Conservation (phyloP, 352 stramenopile genomes). For the Phytophthora syringae region DNA sequence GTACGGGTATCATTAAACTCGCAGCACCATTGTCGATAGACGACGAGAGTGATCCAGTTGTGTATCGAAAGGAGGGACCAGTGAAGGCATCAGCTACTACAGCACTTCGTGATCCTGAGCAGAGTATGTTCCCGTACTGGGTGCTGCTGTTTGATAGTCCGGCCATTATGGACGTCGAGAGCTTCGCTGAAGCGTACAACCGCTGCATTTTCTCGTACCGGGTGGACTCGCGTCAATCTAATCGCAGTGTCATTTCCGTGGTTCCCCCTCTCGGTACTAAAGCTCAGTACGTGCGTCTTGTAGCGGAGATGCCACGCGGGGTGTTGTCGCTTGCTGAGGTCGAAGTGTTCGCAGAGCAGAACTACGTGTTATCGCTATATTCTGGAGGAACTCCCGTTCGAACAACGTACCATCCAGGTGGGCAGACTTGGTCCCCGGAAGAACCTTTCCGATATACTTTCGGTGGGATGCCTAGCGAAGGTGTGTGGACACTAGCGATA, state of each 20-base stretch:
- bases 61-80: slow-evolving; percentile 40
- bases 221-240: slow-evolving; percentile 33
- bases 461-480: slow-evolving; percentile 51
- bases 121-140: slow-evolving; percentile 82
- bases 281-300: slow-evolving; percentile 71
- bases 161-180: slow-evolving; percentile 63
- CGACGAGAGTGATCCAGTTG: slow-evolving; percentile 49
- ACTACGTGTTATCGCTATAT: slow-evolving; percentile 67
- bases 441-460: slow-evolving; percentile 67
- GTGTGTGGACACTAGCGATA: slow-evolving; percentile 66
- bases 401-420: slow-evolving; percentile 50
- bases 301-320: slow-evolving; percentile 45
- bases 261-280: slow-evolving; percentile 50
- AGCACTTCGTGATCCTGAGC: slow-evolving; percentile 16
- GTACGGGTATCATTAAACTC: slow-evolving; percentile 43
- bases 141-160: slow-evolving; percentile 76
- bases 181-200: slow-evolving; percentile 54
- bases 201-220: slow-evolving; percentile 55
- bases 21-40: slow-evolving; percentile 44
- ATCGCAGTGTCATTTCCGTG: slow-evolving; percentile 46
- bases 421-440: slow-evolving; percentile 65
- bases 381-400: slow-evolving; percentile 56
- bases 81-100: slow-evolving; percentile 21
- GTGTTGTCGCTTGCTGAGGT: slow-evolving; percentile 77
- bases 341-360: slow-evolving; percentile 67